Evolutionary conservation across 768 basidiomycete genomes (phyloP).

Genomic region (Paxillus ammoniavirescens): DNA sequence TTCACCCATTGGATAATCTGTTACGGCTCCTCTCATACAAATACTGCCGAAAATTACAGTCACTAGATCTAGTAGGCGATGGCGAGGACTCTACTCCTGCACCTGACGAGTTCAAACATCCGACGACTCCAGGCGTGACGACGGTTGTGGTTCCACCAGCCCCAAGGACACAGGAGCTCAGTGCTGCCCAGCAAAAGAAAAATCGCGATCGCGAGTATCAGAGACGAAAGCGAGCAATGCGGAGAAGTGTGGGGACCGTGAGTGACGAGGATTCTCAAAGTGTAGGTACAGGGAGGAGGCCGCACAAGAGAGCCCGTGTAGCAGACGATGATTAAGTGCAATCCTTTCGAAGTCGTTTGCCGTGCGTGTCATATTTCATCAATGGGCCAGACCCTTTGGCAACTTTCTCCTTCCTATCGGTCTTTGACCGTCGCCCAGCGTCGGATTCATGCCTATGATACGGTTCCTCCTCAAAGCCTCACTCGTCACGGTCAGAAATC

Average conservation of each 20-base stretch:
- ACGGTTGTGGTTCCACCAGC: constrained; percentile 80
- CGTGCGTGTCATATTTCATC: constrained; percentile 2
- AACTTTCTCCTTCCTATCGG: not conserved
- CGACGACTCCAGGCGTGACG: constrained; percentile 69
- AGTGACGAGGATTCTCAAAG: constrained; percentile 69
- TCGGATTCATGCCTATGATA: no score
- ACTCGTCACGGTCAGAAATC: no score
- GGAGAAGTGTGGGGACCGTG: constrained; percentile 61
- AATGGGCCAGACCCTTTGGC: not conserved
- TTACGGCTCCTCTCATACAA: constrained; percentile 1
- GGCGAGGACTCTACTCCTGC: constrained; percentile 60
- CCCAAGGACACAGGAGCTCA: constrained; percentile 62
- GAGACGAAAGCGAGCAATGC: constrained; percentile 66
- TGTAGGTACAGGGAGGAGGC: constrained; percentile 49
- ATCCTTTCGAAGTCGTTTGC: constrained; percentile 5
- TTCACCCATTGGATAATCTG: constrained; percentile 1
- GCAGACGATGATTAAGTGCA: constrained; percentile 58
- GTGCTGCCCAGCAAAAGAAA: constrained; percentile 73
- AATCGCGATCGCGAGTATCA: constrained; percentile 81
- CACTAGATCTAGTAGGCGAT: constrained; percentile 72
- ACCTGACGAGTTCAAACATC: constrained; percentile 65
- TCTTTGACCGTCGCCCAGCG: no score
- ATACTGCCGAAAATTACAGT: constrained; percentile 41
- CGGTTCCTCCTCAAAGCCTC: no score
- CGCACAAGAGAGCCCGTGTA: constrained; percentile 66